Base-by-base conservation (phyloP, 1,139 yeast species). In the Saccharomyces hybrid region DNA sequence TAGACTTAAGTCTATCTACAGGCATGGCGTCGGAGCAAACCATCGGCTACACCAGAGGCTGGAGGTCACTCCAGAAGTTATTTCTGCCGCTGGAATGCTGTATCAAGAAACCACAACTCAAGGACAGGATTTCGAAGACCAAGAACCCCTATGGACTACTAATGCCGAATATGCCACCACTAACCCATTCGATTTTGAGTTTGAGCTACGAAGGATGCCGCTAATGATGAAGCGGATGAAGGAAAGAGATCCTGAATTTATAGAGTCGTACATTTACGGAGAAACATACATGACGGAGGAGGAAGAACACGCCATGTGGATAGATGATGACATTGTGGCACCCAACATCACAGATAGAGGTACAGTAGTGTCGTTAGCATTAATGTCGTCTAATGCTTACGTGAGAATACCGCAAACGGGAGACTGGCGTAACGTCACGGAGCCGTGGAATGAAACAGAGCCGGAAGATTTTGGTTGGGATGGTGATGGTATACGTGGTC, bases 331-430 rank as follows among this genome's bases (percentile, higher is more conserved):
- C 14, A 75, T 84, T 2, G 55, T 71, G 1, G 78, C 86, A 1
- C 99, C 99, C 0, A 82, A 93, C 64, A 73, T 93, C 7, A 72
- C 81, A 2, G 96, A 91, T 69, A 79, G 79, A 53, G 82, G 81
- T 46, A 87, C 97, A 0, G 68, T 93, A 5, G 75, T 91, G 4
- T 74, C 87, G 1, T 72, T 93, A 49, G 99, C 98, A 0, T 73
- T 85, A 54, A 86, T 93, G 80, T 83, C 97, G 0, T 87, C 96
- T 1, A 88, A 93, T 70, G 98, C 99, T 2, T 93, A 93, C 65
- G 96, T 89, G 2, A 78, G 80, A 51, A 73, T 81, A 42, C 97
- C 98, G 1, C 65, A 67, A 11, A 80, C 83, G 42, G 96, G 91
- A 54, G 96, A 89, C 67, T 93, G 99, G 99, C 74, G 85, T 48